Base-by-base conservation (phyloP, 2,329 filamentous ascomycete genomes). In the Phaeosphaeria sp. region DNA sequence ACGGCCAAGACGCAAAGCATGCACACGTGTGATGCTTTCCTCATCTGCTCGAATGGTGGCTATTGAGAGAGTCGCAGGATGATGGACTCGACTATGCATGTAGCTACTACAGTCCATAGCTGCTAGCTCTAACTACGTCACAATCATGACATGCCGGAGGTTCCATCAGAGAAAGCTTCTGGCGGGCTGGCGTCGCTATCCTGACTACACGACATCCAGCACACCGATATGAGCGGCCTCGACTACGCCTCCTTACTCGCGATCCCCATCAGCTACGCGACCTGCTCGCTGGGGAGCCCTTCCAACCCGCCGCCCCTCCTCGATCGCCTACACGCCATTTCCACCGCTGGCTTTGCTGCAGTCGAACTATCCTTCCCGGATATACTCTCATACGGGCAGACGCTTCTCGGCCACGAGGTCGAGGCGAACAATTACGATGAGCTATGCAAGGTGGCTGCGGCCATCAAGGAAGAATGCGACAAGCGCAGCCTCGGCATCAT, bases 351-450 rank as follows among this genome's bases (percentile, higher is more conserved):
- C 2, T 92, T 92, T 72, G 78, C 82, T 11, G 89, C 83, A 15
- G 88, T 93, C 57, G 91, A 93, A 75, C 84, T 93, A 7, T 87
- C 87, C 0, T 91, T 93, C 78, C 88, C 89, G 0, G 90, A 93
- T 64, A 85, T 94, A 2, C 74, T 89, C 11, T 77, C 83, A 6
- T 91, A 90, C 64, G 89, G 86, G 3, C 79, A 79, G 3, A 75
- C 82, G 2, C 73, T 86, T 3, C 79, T 83, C 15, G 77, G 81
- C 30, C 77, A 81, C 17, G 75, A 85, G 3, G 79, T 90, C 10
- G 76, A 78, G 1, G 78, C 84, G 0, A 80, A 87, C 44, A 85
- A 91, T 69, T 92, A 87, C 65, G 77, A 83, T 18, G 76, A 82
- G 2, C 80, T 93, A 0, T 81, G 81, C 54, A 75, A 78, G 1